Conservation (phyloP, 2,329 filamentous ascomycete genomes). For the Venturia pyrina region DNA sequence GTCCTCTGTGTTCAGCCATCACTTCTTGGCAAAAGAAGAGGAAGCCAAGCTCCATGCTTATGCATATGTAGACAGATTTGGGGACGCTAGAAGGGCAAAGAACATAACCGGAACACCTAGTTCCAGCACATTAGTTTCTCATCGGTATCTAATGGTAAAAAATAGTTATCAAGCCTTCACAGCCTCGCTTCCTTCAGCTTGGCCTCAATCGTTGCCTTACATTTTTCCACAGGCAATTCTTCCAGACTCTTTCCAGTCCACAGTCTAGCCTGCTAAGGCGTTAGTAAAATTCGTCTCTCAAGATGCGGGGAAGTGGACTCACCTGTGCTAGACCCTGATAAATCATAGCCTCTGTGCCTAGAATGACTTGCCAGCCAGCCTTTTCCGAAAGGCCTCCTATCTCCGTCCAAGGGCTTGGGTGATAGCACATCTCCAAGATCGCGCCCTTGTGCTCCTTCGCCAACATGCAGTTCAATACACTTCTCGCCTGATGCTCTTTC, state of each 20-base stretch:
- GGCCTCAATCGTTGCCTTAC: constrained; percentile 43
- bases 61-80: constrained; percentile 21
- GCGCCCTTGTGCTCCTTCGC: constrained; percentile 49
- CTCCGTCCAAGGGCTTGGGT: constrained; percentile 59
- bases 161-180: constrained; percentile 4
- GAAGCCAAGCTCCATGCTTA: constrained; percentile 23
- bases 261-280: constrained; percentile 25
- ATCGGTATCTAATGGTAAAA: background rate
- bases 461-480: constrained; percentile 43
- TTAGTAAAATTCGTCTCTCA: background rate
- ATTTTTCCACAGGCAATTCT: constrained; percentile 49
- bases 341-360: constrained; percentile 68
- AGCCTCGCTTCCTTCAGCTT: constrained; percentile 7
- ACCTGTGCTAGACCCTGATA: constrained; percentile 66
- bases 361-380: constrained; percentile 61
- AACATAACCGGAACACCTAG: background rate
- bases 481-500: constrained; percentile 51
- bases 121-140: background rate
- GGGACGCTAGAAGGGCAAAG: background rate
- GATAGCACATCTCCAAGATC: constrained; percentile 77
- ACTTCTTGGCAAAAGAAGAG: background rate
- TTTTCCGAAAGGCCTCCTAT: constrained; percentile 51
- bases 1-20: background rate
- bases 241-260: constrained; percentile 56
- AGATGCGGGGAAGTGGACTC: constrained; percentile 11